Conservation (phyloP, 495 filamentous ascomycete genomes). For the Talaromyces ruber region DNA sequence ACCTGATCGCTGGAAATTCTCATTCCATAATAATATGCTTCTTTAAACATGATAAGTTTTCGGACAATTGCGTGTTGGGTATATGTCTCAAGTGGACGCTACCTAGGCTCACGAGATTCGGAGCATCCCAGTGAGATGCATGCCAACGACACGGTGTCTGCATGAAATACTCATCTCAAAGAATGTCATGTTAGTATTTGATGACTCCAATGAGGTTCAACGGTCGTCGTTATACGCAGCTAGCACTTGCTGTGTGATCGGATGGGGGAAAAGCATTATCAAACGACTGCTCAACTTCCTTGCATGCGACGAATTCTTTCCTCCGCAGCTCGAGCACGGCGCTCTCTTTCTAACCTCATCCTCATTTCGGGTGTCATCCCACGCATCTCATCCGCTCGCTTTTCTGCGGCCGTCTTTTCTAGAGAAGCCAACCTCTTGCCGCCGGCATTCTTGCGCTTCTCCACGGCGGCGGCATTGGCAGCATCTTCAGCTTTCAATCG, state of each 20-base stretch:
- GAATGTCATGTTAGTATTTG: not conserved
- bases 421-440: constrained; percentile 42
- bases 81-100: not conserved
- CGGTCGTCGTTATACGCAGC: not conserved
- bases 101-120: not conserved
- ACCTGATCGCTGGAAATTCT: not conserved
- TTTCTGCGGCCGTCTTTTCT: constrained; percentile 63
- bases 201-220: not conserved
- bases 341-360: constrained; percentile 70
- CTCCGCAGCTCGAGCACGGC: constrained; percentile 77
- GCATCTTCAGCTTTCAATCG: constrained; percentile 60
- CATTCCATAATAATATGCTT: not conserved
- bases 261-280: not conserved
- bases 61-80: not conserved
- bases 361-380: constrained; percentile 81
- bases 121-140: not conserved
- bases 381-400: constrained; percentile 70
- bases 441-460: constrained; percentile 28
- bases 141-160: too few relatives aligned
- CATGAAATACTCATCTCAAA: too few relatives aligned
- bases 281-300: constrained; percentile 13
- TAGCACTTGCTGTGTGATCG: not conserved
- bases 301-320: constrained; percentile 68
- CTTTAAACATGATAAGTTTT: not conserved
- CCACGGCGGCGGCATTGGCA: constrained; percentile 28